Evolutionary conservation across 75 land plant genomes (phyloP), one percentile per base, ranked within the genome.

Genomic region (Cryptomeria japonica): DNA sequence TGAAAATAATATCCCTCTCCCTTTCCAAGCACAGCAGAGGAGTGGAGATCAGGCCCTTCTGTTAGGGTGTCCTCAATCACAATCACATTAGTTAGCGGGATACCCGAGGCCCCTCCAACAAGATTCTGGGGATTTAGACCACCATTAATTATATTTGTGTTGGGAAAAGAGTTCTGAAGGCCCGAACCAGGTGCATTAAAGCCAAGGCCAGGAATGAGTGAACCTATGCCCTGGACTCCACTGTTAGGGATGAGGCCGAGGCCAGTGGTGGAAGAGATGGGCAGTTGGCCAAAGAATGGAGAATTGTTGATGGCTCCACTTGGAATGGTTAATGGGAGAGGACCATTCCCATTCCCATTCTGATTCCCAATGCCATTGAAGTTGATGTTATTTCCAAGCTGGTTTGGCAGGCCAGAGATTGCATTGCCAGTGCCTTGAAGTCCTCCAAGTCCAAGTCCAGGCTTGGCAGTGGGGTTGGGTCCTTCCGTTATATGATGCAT

Each of bases 51-150:
- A 8, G 77, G 77, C 9, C 87, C 87, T 73, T 86, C 87, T 5
- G 39, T 86, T 22, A 86, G 12, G 15, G 82, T 36, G 77, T 86
- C 87, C 1, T 86, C 87, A 38, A 86, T 61, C 86, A 86, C 79
- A 8, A 44, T 47, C 41, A 46, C 84, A 56, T 56, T 56, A 56
- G 3, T 18, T 3, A 16, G 3, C 3, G 22, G 22, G 19, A 47
- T 47, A 47, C 49, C 49, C 0, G 49, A 47, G 49, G 49, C 49
- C 0, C 49, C 11, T 47, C 49, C 49, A 47, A 56, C 22, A 56
- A 22, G 2, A 56, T 18, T 18, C 61, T 56, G 61, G 16, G 19
- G 18, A 56, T 56, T 56, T 15, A 15, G 18, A 1, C 12, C 25
- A 31, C 70, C 70, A 25, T 64, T 64, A 64, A 64, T 6, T 25